Percentiles rank a stretch among this genome's conserved stretches.
Conservation (phyloP, 352 stramenopile species). For the Pythium periplocum region DNA sequence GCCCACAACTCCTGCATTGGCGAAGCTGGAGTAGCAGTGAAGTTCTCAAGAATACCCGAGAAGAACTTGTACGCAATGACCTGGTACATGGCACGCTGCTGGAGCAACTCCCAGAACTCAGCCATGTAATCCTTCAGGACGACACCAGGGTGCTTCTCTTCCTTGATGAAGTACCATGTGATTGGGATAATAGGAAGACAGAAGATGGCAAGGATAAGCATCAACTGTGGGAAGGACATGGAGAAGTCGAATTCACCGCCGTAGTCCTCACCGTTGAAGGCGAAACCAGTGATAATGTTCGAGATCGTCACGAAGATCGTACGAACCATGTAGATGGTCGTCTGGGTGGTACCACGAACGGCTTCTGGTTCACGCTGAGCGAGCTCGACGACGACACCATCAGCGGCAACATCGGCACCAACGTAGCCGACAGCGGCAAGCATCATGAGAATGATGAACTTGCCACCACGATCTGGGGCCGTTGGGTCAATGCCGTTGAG, state of each 20-base stretch:
- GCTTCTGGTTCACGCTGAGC: constrained; percentile 50
- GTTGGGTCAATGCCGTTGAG: constrained; percentile 24
- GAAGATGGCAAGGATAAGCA: constrained; percentile 29
- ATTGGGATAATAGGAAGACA: constrained; percentile 19
- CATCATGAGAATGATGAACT: constrained; percentile 55
- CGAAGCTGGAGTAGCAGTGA: constrained; percentile 19
- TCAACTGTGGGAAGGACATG: constrained; percentile 31
- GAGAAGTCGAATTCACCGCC: constrained; percentile 47
- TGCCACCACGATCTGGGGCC: constrained; percentile 26
- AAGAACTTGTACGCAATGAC: constrained; percentile 32
- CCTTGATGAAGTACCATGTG: constrained; percentile 48
- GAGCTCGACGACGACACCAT: constrained; percentile 49
- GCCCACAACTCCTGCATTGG: constrained; percentile 31
- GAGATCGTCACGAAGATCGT: constrained; percentile 40
- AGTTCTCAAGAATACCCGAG: constrained; percentile 30
- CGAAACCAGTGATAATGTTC: constrained; percentile 34
- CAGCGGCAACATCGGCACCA: constrained; percentile 39
- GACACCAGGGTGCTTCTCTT: constrained; percentile 30
- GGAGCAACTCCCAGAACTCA: constrained; percentile 24
- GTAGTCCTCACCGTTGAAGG: constrained; percentile 47
- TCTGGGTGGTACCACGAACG: constrained; percentile 47
- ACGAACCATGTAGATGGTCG: constrained; percentile 41
- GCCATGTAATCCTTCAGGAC: constrained; percentile 34
- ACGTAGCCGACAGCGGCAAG: constrained; percentile 47
- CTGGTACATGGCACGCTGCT: constrained; percentile 34